Evolutionary conservation across 2,329 filamentous ascomycete genomes (phyloP), one percentile per base, ranked within the genome.

Genomic region (Macrophomina tecta): DNA sequence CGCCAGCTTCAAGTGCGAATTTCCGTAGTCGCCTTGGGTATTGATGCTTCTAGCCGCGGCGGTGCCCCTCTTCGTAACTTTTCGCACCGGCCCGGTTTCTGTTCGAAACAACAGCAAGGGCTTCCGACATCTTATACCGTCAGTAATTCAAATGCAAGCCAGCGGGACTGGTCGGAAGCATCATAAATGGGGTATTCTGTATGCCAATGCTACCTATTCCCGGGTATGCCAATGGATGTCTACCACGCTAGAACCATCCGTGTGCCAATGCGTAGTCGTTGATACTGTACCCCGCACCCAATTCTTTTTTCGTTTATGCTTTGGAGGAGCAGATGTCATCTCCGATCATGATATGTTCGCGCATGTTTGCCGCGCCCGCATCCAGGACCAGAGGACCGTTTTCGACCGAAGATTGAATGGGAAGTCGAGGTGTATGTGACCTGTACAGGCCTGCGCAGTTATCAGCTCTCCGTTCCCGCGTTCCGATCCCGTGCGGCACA

Each of bases 191-290:
- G 58, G 58, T 62, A 62, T 62, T 62, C 4, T 49, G 58, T 62
- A 62, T 62, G 58, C 58, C 58, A 62, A 62, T 49, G 42, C 58
- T 62, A 49, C 58, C 58, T 62, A 38, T 18, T 38, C 58, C 58
- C 45, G 42, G 45, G 38, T 49, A 65, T 65, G 63, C 63, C 63
- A 65, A 65, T 65, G 63, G 63, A 38, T 49, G 32, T 65, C 30
- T 58, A 56, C 53, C 63, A 55, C 40, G 63, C 53, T 56, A 65
- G 53, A 65, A 65, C 53, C 63, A 56, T 49, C 52, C 42, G 56
- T 52, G 63, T 65, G 51, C 49, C 61, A 51, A 52, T 64, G 51
- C 40, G 49, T 48, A 38, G 40, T 36, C 40, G 30, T 52, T 49
- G n/a, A 46, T 53, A 34, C 18, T 52, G 23, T 52, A 65, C 63